Percentiles rank a stretch among this genome's conserved stretches.
Conservation (phyloP, 345 rosid species). For the Fremontodendron californicum region DNA sequence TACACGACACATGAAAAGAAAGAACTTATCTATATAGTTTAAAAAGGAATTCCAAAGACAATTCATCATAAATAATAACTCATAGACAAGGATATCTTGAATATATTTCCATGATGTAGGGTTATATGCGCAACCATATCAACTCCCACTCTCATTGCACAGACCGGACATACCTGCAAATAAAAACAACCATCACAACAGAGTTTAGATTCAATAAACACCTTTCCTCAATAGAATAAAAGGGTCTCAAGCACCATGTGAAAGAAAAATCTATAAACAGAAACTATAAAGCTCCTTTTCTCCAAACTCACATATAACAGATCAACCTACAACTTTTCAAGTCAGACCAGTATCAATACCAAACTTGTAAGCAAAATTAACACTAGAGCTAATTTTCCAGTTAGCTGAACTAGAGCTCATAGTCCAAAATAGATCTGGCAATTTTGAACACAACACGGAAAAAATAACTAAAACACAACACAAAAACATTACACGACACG, state of each 20-base stretch:
- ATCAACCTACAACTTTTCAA: neutral
- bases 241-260: neutral
- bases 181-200: conserved; percentile 4
- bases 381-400: neutral
- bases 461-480: no score
- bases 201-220: neutral
- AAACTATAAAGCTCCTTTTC: neutral
- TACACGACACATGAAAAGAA: neutral
- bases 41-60: neutral
- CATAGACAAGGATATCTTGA: conserved; percentile 79
- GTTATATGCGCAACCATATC: conserved; percentile 99
- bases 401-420: neutral
- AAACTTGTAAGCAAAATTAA: neutral
- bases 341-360: neutral
- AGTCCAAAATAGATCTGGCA: neutral
- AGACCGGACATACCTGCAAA: conserved; percentile 88
- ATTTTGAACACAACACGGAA: no score
- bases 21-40: neutral
- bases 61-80: neutral
- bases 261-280: neutral
- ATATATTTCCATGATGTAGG: conserved; percentile 82
- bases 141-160: conserved; percentile 75
- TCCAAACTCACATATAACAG: neutral
- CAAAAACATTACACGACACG: no score
- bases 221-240: neutral